Evolutionary conservation across 2,329 filamentous ascomycete species (phyloP), one percentile per base, ranked within the genome.

Genomic region (Paraphaeosphaeria minitans): DNA sequence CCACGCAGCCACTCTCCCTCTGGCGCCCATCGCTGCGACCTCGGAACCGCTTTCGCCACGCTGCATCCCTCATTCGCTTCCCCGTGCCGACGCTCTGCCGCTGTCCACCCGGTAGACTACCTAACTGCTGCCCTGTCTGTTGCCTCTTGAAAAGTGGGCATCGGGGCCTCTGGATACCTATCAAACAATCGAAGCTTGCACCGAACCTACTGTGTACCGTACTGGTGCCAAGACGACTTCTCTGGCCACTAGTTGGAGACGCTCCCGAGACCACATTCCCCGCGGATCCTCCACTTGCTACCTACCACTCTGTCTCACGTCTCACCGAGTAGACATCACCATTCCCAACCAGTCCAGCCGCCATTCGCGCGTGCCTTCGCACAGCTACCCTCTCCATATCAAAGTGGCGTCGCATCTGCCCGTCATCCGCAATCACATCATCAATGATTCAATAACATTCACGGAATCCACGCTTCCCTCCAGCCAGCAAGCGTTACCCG

Each of bases 361-460:
- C 35, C 29, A 19, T 21, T 35, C n/a, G n/a, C 27, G 46, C 19
- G 19, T 21, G 14, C 27, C 1, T 49, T 21, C 10, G 22, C n/a
- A 8, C 13, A 14, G 46, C 41, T 9, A 39, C 14, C 14, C 16
- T 8, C 24, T 45, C 21, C 21, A 29, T 48, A 4, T 39, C 48
- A 61, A 56, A 53, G 48, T 61, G 56, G 59, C 59, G 48, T 56
- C 60, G 13, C 22, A 46, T 3, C 24, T 48, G 14, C 22, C 39
- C 24, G 37, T 39, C 53, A 22, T 21, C 27, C 41, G 22, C 41
- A 24, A 14, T 22, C 35, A 27, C 54, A 41, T 57, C 58, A 29
- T 56, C 60, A 62, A 73, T 72, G 69, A 66, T 70, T 67, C 70
- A 73, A 71, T 73, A 73, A 73, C 70, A 71, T 52, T 33, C 22